Conservation (phyloP, 1,139 yeast genomes). For the Taphrina confusa region DNA sequence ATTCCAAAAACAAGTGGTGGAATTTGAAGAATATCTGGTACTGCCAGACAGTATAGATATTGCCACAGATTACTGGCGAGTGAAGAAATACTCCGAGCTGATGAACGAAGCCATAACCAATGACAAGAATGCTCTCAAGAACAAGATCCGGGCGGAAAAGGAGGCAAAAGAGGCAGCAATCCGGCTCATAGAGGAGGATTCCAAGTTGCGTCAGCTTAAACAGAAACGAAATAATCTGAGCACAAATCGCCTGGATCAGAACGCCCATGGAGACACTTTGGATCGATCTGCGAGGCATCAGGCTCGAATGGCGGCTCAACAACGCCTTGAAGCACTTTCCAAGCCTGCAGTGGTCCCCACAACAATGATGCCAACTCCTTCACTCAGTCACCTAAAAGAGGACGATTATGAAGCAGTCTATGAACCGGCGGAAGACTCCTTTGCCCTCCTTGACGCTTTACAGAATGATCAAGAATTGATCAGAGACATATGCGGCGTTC, state of each 20-base stretch:
- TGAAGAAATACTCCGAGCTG: slow-evolving; percentile 1
- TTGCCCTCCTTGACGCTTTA: slow-evolving; percentile 38
- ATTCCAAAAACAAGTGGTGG: slow-evolving; percentile 8
- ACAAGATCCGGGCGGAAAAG: slow-evolving; percentile 5
- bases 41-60: neutral
- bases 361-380: slow-evolving; percentile 37
- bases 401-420: slow-evolving; percentile 33
- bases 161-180: slow-evolving; percentile 15
- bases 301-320: neutral
- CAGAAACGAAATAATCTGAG: neutral
- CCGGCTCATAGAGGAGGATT: slow-evolving; percentile 22
- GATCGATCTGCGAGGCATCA: neutral
- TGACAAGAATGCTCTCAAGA: slow-evolving; percentile 7
- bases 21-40: slow-evolving; percentile 17
- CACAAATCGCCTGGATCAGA: neutral
- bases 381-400: slow-evolving; percentile 34
- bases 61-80: slow-evolving; percentile 9
- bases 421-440: slow-evolving; percentile 39
- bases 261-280: neutral
- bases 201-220: neutral
- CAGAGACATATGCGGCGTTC: neutral
- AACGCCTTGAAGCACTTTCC: neutral
- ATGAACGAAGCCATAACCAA: slow-evolving; percentile 7
- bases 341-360: neutral
- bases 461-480: slow-evolving; percentile 35